A percentile compares a stretch with the other conserved stretches of the same genome.
These are phyloP conservation scores for Lycium ferocissimum DNA, from an alignment of 257 asterid genomes.

Conservation along the genomic window DNA sequence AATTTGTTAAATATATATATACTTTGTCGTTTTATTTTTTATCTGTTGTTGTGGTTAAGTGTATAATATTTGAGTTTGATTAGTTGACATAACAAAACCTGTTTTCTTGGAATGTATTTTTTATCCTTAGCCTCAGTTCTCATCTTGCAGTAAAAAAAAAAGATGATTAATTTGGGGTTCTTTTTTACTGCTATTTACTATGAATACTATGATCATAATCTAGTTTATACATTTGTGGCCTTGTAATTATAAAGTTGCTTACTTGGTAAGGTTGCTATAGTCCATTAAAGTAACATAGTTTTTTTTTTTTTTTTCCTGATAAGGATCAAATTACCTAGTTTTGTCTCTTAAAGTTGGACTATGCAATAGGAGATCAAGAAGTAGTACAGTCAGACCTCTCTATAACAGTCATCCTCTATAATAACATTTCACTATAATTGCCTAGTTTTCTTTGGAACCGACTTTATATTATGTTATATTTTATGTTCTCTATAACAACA, in stretches of 20 bases:
- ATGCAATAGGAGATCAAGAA: neutral
- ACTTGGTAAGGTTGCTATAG: conserved; percentile 8
- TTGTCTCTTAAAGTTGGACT: neutral
- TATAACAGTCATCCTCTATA: too few species aligned
- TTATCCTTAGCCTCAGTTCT: neutral
- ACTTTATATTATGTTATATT: too few species aligned
- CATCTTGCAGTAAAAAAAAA: neutral
- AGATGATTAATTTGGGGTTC: neutral
- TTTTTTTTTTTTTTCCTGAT: neutral
- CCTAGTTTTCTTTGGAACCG: too few species aligned
- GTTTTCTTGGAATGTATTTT: neutral
- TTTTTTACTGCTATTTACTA: neutral
- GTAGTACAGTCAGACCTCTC: neutral
- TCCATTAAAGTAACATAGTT: neutral
- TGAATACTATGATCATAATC: neutral
- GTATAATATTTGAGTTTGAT: conserved; percentile 8
- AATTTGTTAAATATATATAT: neutral
- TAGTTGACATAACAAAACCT: neutral
- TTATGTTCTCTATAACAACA: too few species aligned
- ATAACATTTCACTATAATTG: too few species aligned
- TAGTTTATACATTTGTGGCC: neutral
- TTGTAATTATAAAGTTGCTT: neutral
- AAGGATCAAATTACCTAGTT: conserved; percentile 2
- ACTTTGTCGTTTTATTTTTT: neutral
- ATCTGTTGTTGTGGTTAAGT: neutral